phyloP scores from a whole-genome alignment of 495 filamentous ascomycete genomes.

The Hypoxylon fragiforme region DNA sequence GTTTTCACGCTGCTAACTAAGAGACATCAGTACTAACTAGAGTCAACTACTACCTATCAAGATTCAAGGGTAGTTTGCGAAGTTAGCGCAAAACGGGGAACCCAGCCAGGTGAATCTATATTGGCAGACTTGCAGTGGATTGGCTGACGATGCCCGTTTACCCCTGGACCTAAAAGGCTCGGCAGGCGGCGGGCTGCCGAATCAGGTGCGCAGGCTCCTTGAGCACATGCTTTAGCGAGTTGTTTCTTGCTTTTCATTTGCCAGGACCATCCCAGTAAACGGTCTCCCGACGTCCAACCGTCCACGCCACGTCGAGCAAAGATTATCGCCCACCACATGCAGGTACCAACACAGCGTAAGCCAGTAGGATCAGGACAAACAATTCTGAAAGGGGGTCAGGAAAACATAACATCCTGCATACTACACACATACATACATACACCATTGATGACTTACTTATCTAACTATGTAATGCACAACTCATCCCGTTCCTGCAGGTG shows the following conservation, averaged over 20 bases:
- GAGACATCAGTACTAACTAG: too few species aligned
- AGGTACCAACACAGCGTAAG: constrained; percentile 26
- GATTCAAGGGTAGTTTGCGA: too few species aligned
- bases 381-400: neutral
- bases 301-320: constrained; percentile 25
- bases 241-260: constrained; percentile 21
- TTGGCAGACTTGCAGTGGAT: constrained; percentile 15
- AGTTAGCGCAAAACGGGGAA: constrained; percentile 23
- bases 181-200: constrained; percentile 18
- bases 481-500: constrained; percentile 31
- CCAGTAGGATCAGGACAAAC: constrained; percentile 24
- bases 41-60: too few species aligned
- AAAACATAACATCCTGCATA: constrained; percentile 4
- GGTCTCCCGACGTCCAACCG: constrained; percentile 19
- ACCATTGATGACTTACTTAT: neutral
- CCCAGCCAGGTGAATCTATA: constrained; percentile 21
- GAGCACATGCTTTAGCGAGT: constrained; percentile 8
- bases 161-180: constrained; percentile 28
- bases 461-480: constrained; percentile 17
- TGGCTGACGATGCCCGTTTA: constrained; percentile 16
- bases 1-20: constrained; percentile 17
- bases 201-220: constrained; percentile 11
- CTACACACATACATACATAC: constrained; percentile 10
- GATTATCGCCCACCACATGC: constrained; percentile 26
- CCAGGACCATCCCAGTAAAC: constrained; percentile 10